These are phyloP conservation scores for Zymoseptoria crescenta DNA, from an alignment of 2,329 filamentous ascomycete species.

Conservation along the genomic window DNA sequence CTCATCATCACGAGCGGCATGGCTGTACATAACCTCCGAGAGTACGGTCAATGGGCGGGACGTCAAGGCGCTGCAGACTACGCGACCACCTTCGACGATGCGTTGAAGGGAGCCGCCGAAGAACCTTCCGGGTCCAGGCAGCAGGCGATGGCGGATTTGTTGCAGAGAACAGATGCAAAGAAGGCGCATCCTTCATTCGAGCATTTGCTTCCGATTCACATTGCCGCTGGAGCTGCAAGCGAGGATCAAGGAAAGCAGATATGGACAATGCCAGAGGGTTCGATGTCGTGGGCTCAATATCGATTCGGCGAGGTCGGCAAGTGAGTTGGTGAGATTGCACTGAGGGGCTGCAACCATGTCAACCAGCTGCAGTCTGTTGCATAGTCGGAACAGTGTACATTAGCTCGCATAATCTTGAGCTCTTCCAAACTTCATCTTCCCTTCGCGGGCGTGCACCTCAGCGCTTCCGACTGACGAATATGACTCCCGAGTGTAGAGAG, in stretches of 20 bases:
- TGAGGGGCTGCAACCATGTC: neutral
- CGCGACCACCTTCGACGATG: constrained; percentile 28
- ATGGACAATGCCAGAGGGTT: constrained; percentile 30
- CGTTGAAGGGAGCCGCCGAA: constrained; percentile 29
- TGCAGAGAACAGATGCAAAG: constrained; percentile 44
- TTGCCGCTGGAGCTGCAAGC: constrained; percentile 34
- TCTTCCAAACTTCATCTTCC: neutral
- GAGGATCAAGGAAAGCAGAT: constrained; percentile 25
- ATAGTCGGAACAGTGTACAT: neutral
- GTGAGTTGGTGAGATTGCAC: neutral
- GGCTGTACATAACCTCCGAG: constrained; percentile 46
- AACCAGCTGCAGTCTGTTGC: neutral
- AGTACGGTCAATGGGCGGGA: constrained; percentile 21
- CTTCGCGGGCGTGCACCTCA: neutral
- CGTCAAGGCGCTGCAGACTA: constrained; percentile 26
- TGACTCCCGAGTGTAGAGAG: neutral
- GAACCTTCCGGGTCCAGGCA: constrained; percentile 23
- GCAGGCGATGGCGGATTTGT: constrained; percentile 29
- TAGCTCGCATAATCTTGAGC: neutral
- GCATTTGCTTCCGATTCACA: constrained; percentile 53
- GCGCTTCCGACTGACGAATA: neutral
- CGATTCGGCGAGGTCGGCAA: constrained; percentile 23
- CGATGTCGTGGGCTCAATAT: constrained; percentile 31
- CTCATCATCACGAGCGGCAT: constrained; percentile 66
- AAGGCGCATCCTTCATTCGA: constrained; percentile 58